Base-by-base conservation (phyloP, 1,139 yeast species). In the Blastobotrys apis region DNA sequence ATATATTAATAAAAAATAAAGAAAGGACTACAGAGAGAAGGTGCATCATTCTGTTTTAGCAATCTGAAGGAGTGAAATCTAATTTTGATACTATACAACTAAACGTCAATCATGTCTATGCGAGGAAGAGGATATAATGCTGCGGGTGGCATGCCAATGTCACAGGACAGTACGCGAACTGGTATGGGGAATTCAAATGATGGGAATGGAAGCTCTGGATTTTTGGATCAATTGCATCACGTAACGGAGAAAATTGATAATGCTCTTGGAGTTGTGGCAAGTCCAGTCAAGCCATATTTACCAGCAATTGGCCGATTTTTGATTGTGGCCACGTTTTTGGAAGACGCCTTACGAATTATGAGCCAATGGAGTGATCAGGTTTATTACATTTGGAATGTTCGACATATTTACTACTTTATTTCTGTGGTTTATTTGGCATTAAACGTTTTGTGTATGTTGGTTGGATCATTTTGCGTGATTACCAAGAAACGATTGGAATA, bases 311-410 rank as follows among this genome's bases (percentile, higher is more conserved):
- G 97, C 23, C 75, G 98, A 48, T 81, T 86, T 50, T 77, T 90
- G 57, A 88, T 92, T 54, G 96, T 92, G 49, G 96, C 95, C 43
- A 92, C 98, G 1, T 92, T 90, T 63, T 78, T 81, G 57, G 98
- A 92, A 66, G 98, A 92, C 62, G 80, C 96, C 1, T 64, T 84
- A 48, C 76, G 98, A 64, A 86, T 92, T 58, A 61, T 81, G 48
- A 72, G 88, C 13, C 97, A 90, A 67, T 92, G 97, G 97, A 66
- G 75, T 27, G 95, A 88, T 59, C 98, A 92, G 66, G 87, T 87
- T 25, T 82, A 80, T 62, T 92, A 85, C 64, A 73, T 92, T 57
- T 78, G 86, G 71, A 78, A 78, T 56, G 84, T 81, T 69, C 81
- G 95, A 60, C 87, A 82, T 57, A 67, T 82, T 51, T 94, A 95